Evolutionary conservation across 306 rosid species (phyloP), one percentile per base, ranked within the genome.

Genomic region (Cucurbita pepo): DNA sequence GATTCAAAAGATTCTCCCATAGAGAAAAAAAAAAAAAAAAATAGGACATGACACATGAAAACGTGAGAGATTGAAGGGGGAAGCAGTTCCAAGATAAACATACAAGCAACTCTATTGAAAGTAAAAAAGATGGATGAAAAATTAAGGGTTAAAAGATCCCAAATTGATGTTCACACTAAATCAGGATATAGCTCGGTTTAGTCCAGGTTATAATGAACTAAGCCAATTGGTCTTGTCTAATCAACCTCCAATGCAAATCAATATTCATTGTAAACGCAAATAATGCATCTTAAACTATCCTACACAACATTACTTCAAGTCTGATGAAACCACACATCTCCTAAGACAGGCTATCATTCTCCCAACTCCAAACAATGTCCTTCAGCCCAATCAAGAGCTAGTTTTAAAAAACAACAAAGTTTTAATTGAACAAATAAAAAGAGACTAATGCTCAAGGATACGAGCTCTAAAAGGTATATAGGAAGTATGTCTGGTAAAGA

Each of bases 1-100:
- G 69, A 73, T 77, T 60, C 66, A 60, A 72, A 79, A 13, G 79
- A 76, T 34, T 38, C 25, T 36, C 10, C 22, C 7, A 37, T 37
- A 61, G 67, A 61, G 13, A 61, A 0, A 38, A 37, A 61, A 37
- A 77, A 77, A 41, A 75, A 13, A 59, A 67, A 21, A 21, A 50
- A 30, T 30, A 48, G n/a, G 6, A 6, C 54, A 21, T 77, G 47
- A 70, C 14, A 3, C 6, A 34, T 60, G 70, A 30, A 47, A 59
- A 74, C 14, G 71, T 45, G 6, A 67, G 41, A 67, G 37, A 14
- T 22, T 41, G 71, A 43, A 64, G 14, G n/a, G 0, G 12, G 56
- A 67, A 67, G 6, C 56, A 21, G 41, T 67, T 14, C 50, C 21
- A 45, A 44, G 52, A 62, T 62, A 38, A 65, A 45, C 54, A 65